Percentiles rank a stretch among this genome's conserved stretches.
These are phyloP conservation scores for Irpex lacteus DNA, from an alignment of 1,284 basidiomycete genomes.

Conservation along the genomic window DNA sequence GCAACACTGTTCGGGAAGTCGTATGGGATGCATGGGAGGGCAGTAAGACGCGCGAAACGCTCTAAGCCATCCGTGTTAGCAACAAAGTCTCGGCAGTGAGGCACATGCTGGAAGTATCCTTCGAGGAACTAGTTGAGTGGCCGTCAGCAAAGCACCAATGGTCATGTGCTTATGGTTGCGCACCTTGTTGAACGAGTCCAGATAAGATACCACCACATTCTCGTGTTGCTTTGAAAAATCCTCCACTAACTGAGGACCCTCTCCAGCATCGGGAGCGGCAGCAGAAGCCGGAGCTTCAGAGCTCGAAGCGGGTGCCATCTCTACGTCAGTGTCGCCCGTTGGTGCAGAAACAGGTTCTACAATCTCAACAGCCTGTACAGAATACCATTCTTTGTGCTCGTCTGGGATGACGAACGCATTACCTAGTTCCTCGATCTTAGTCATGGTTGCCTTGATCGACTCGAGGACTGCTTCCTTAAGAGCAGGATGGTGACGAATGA, in stretches of 20 bases:
- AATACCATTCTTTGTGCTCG: constrained; percentile 66
- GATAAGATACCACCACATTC: constrained; percentile 71
- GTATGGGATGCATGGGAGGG: constrained; percentile 86
- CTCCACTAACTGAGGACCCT: constrained; percentile 26
- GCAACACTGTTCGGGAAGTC: constrained; percentile 84
- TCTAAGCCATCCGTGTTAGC: constrained; percentile 72
- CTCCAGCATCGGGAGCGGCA: constrained; percentile 5
- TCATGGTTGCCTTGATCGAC: constrained; percentile 67
- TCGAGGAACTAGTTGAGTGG: constrained; percentile 71
- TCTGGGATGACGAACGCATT: constrained; percentile 53
- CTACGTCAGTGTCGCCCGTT: constrained; percentile 26
- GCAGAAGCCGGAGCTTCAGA: not conserved
- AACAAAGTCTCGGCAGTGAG: constrained; percentile 92
- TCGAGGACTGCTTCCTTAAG: constrained; percentile 82
- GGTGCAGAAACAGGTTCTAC: constrained; percentile 20
- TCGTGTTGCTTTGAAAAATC: constrained; percentile 56
- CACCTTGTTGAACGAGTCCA: constrained; percentile 75
- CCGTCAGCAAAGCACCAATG: not conserved
- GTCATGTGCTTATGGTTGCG: constrained; percentile 20
- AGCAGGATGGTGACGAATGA: constrained; percentile 93
- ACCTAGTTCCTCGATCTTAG: constrained; percentile 74
- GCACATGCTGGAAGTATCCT: constrained; percentile 89
- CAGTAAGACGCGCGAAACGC: constrained; percentile 74
- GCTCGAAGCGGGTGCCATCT: constrained; percentile 43
- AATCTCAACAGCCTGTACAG: constrained; percentile 38